Evolutionary conservation across 2,329 filamentous ascomycete species (phyloP).

Genomic region (Ceratocystis huliohia): DNA sequence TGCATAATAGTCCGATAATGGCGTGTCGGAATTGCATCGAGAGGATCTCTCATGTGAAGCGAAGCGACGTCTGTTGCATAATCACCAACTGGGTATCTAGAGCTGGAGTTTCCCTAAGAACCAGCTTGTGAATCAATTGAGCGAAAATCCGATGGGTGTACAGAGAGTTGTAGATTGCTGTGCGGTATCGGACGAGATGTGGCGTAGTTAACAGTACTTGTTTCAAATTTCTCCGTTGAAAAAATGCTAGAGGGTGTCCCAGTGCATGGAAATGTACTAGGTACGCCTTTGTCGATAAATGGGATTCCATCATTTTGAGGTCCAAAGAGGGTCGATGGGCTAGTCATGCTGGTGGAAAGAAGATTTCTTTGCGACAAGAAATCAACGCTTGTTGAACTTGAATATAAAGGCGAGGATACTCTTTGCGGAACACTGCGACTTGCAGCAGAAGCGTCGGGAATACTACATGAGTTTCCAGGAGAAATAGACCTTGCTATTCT

Average conservation of each 20-base stretch:
- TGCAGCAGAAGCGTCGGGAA: constrained; percentile 10
- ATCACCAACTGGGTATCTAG: not conserved
- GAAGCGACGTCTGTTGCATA: no score
- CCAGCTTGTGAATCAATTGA: not conserved
- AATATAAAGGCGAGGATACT: not conserved
- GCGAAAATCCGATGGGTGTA: not conserved
- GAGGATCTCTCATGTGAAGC: not conserved
- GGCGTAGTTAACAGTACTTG: not conserved
- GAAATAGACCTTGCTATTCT: not conserved
- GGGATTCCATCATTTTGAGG: not conserved
- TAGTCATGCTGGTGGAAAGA: not conserved
- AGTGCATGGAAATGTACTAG: not conserved
- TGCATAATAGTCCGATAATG: not conserved
- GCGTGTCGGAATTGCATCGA: not conserved
- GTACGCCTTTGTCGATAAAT: not conserved
- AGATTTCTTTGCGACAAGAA: constrained; percentile 10
- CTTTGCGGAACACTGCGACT: constrained; percentile 15
- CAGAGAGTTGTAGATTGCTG: not conserved
- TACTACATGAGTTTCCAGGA: not conserved
- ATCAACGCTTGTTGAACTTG: constrained; percentile 17
- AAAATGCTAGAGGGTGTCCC: not conserved
- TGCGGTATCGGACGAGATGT: not conserved
- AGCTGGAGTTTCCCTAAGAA: not conserved
- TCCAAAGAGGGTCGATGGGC: not conserved
- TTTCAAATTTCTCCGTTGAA: not conserved